Evolutionary conservation across 768 basidiomycete species (phyloP), one percentile per base, ranked within the genome.

Genomic region (Auricularia auricula-judae): DNA sequence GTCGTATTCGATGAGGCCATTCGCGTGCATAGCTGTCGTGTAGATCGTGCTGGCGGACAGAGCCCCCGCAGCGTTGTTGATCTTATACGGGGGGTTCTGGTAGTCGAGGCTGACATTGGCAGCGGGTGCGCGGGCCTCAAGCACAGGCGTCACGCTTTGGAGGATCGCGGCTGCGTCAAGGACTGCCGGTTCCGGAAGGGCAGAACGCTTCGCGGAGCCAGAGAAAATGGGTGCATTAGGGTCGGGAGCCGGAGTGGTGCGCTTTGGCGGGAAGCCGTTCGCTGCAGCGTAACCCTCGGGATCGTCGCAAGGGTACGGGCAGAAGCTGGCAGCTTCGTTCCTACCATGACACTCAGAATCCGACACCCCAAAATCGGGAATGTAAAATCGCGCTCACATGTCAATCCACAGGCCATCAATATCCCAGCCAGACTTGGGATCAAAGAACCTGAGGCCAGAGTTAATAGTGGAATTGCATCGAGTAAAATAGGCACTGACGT

Each of bases 281-380:
- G 80, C 69, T 0, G 73, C 73, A 0, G 86, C 87, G 73, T 85
- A 82, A 61, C 77, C 77, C 72, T 80, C 84, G 4, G 85, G 85
- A 67, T 88, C 78, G 12, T 42, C 74, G 67, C 87, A 88, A 0
- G 86, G 86, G 29, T 80, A 75, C 53, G 77, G 74, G 74, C 86
- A 88, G 75, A 88, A 87, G 65, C 80, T 88, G 3, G 85, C 72
- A 4, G 87, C 87, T 66, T 88, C 87, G 70, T 89, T 88, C 86
- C 86, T 87, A 67, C 87, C 86, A 8, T 11, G 29, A 0, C 29
- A 29, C 29, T 23, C 16, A 54, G 53, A 18, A 29, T 54, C 18
- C 18, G 11, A 29, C n/a, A 29, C 7, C 12, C 7, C 8, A 42
- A 14, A 42, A 42, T 42, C 12, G 39, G 12, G 7, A 42, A 42